Evolutionary conservation across 2,329 filamentous ascomycete species (phyloP).

Genomic region (Verticillium isaacii): DNA sequence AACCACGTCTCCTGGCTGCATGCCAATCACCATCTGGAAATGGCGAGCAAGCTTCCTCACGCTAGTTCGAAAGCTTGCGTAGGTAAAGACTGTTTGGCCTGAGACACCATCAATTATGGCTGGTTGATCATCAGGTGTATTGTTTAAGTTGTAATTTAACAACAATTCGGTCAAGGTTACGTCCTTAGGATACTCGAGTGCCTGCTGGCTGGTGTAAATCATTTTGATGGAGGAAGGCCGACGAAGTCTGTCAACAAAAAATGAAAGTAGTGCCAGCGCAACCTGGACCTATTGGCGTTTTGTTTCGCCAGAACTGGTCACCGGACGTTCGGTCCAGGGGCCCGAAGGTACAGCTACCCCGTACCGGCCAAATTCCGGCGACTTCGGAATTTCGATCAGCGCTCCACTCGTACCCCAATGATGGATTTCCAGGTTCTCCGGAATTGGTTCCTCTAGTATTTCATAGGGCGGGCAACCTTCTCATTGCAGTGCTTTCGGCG

Average conservation of each 20-base stretch:
- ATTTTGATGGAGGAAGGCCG: not conserved
- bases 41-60: slow-evolving; percentile 8
- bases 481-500: not conserved
- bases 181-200: slow-evolving; percentile 3
- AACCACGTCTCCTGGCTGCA: slow-evolving; percentile 1
- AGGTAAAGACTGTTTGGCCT: slow-evolving; percentile 6
- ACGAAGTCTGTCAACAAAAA: not conserved
- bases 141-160: slow-evolving; percentile 5
- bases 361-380: not conserved
- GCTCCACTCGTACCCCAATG: not conserved
- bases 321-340: not conserved
- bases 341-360: not conserved
- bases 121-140: slow-evolving; percentile 4
- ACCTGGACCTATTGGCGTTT: not conserved
- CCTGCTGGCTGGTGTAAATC: slow-evolving; percentile 3
- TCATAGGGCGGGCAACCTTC: not conserved
- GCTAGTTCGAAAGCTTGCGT: slow-evolving; percentile 2
- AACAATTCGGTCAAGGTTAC: slow-evolving; percentile 4
- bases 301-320: not conserved
- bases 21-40: not conserved
- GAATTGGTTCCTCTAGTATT: not conserved
- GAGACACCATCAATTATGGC: slow-evolving; percentile 6
- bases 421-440: not conserved
- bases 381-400: not conserved
- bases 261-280: not conserved